These are phyloP conservation scores for Leptosphaerulina australis DNA, from an alignment of 2,329 filamentous ascomycete species.

Conservation along the genomic window DNA sequence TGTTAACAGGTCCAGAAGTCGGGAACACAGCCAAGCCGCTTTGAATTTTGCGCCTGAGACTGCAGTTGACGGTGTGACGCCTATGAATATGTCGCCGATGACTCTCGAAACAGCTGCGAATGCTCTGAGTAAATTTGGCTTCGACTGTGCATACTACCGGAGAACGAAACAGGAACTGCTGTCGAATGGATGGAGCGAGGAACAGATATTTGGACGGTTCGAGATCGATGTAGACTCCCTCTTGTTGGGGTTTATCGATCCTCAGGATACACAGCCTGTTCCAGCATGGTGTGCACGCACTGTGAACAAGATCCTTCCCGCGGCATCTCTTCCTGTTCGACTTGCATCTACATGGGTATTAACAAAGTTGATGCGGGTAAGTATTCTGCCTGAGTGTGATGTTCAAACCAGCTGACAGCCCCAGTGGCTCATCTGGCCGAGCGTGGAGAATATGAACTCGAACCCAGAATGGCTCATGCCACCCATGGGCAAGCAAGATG, in stretches of 20 bases:
- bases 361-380: conserved; percentile 46
- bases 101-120: conserved; percentile 27
- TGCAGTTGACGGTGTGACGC: conserved; percentile 25
- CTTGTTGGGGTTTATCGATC: conserved; percentile 43
- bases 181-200: conserved; percentile 40
- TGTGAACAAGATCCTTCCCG: conserved; percentile 39
- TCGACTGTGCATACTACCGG: conserved; percentile 44
- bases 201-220: conserved; percentile 41
- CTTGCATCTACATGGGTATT: conserved; percentile 43
- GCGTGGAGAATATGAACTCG: conserved; percentile 43
- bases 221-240: conserved; percentile 46
- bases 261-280: conserved; percentile 42
- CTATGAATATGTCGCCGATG: conserved; percentile 29
- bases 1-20: conserved; percentile 33
- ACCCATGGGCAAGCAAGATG: conserved; percentile 36
- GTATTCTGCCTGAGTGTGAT: conserved; percentile 12
- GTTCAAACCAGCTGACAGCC: conserved; percentile 17
- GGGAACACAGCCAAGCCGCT: conserved; percentile 43
- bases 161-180: conserved; percentile 43
- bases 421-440: conserved; percentile 48
- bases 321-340: conserved; percentile 34
- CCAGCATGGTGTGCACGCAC: conserved; percentile 43
- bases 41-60: conserved; percentile 32
- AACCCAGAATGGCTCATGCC: conserved; percentile 47
- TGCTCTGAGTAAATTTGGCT: conserved; percentile 40